Evolutionary conservation across 1,284 basidiomycete genomes (phyloP).

Genomic region (Fistulina hepatica): DNA sequence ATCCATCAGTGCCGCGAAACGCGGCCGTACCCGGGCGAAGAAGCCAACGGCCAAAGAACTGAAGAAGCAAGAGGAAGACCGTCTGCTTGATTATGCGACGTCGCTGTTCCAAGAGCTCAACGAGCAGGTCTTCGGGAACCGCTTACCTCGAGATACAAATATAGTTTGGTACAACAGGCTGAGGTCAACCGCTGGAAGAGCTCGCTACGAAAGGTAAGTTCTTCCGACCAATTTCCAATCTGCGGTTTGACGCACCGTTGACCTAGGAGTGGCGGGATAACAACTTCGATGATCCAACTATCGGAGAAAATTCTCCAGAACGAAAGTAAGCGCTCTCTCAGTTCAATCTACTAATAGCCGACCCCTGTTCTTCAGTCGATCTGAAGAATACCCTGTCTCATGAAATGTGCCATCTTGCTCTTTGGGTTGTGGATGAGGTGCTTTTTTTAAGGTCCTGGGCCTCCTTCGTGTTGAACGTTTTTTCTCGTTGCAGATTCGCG

Average conservation of each 20-base stretch:
- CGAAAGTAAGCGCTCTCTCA: conserved; percentile 39
- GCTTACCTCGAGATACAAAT: conserved; percentile 54
- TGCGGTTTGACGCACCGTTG: background rate
- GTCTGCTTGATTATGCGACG: conserved; percentile 43
- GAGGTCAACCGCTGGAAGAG: conserved; percentile 67
- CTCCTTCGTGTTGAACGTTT: too few relatives aligned
- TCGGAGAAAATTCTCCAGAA: conserved; percentile 69
- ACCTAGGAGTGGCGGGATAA: conserved; percentile 40
- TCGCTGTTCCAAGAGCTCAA: conserved; percentile 79
- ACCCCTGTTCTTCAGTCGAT: conserved; percentile 37
- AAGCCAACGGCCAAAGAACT: background rate
- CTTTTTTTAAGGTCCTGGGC: too few relatives aligned
- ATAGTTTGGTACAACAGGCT: conserved; percentile 68
- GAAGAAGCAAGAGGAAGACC: conserved; percentile 32
- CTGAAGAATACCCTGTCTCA: conserved; percentile 73
- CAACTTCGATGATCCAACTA: conserved; percentile 57
- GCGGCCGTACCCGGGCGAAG: too few relatives aligned
- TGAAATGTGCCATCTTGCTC: conserved; percentile 82
- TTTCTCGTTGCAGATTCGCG: too few relatives aligned
- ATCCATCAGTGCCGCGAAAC: too few relatives aligned
- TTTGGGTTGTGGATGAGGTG: conserved; percentile 66
- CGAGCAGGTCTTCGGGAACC: conserved; percentile 59
- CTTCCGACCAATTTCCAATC: conserved; percentile 1
- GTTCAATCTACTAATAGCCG: background rate
- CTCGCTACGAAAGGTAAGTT: conserved; percentile 53